Evolutionary conservation across 768 basidiomycete species (phyloP).

Genomic region (Gloeopeniophorella convolvens): DNA sequence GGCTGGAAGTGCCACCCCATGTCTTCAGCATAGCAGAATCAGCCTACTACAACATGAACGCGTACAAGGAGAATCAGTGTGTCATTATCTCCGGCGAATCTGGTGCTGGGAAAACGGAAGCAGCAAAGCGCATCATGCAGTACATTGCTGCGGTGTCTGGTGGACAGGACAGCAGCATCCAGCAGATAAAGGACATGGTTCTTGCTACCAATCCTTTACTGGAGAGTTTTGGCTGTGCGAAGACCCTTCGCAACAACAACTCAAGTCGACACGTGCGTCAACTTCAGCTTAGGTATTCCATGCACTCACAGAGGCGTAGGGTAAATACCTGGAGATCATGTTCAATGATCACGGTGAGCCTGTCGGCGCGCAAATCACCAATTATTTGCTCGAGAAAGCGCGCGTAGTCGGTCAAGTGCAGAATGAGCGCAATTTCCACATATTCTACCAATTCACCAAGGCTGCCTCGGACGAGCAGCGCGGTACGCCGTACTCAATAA

Average conservation of each 20-base stretch:
- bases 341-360: constrained; percentile 92
- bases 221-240: constrained; percentile 98
- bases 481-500: constrained; percentile 42
- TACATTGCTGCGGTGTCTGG: constrained; percentile 98
- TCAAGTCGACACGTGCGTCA: constrained; percentile 90
- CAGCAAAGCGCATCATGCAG: constrained; percentile 99
- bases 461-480: constrained; percentile 85
- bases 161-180: constrained; percentile 81
- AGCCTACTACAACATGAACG: constrained; percentile 98
- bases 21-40: constrained; percentile 97
- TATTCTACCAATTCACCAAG: constrained; percentile 99
- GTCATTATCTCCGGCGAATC: constrained; percentile 99
- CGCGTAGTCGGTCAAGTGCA: constrained; percentile 95
- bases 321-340: constrained; percentile 99
- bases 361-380: constrained; percentile 96
- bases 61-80: constrained; percentile 98
- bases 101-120: constrained; percentile 98
- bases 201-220: constrained; percentile 95
- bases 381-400: constrained; percentile 95
- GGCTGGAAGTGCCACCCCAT: constrained; percentile 96
- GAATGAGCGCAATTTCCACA: constrained; percentile 96
- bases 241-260: constrained; percentile 98
- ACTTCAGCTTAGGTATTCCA: constrained; percentile 4
- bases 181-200: constrained; percentile 99
- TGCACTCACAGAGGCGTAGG: constrained; percentile 41